Evolutionary conservation across 306 rosid species (phyloP).

Genomic region (Trichosanthes truncata): DNA sequence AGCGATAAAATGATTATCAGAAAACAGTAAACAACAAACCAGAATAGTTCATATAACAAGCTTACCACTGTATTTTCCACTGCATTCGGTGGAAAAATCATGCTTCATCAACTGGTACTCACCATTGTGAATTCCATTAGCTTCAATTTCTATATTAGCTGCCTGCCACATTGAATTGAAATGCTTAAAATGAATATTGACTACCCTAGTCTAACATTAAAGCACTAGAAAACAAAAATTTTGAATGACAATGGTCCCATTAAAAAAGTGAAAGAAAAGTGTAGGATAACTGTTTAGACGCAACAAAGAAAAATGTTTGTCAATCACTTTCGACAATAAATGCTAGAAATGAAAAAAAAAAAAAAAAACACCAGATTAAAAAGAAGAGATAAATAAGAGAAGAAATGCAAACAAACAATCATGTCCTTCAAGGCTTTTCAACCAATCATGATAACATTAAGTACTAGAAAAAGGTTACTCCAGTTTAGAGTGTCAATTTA

Average conservation of each 20-base stretch:
- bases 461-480: neutral
- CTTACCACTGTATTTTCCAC: slow-evolving; percentile 87
- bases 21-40: neutral
- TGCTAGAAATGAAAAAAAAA: neutral
- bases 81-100: slow-evolving; percentile 65
- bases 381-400: neutral
- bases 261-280: neutral
- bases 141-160: slow-evolving; percentile 78
- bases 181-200: neutral
- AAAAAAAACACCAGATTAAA: neutral
- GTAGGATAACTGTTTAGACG: neutral
- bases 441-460: neutral
- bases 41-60: slow-evolving; percentile 14
- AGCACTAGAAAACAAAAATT: neutral
- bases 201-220: neutral
- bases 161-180: slow-evolving; percentile 48
- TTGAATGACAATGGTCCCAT: neutral
- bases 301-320: neutral
- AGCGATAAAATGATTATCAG: neutral
- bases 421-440: neutral
- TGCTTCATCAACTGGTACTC: slow-evolving; percentile 76
- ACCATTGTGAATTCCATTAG: slow-evolving; percentile 55
- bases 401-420: neutral
- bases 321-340: neutral
- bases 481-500: neutral